Evolutionary conservation across 768 basidiomycete species (phyloP).

Genomic region (Nevesoporus exiguus): DNA sequence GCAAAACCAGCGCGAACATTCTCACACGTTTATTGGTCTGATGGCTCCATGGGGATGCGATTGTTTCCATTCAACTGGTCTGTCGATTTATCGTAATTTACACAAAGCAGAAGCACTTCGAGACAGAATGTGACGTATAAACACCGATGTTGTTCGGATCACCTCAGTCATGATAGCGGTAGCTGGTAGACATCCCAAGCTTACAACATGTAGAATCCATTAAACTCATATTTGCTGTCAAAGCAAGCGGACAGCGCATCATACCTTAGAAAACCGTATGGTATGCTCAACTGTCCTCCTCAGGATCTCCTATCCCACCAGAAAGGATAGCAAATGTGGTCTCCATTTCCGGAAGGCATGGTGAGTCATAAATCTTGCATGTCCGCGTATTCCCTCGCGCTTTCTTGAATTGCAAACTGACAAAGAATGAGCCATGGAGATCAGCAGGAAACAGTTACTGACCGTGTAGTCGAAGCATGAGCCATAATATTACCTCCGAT

Average conservation of each 20-base stretch:
- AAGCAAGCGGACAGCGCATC: neutral
- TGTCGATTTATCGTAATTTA: conserved; percentile 20
- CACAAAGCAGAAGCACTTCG: conserved; percentile 1
- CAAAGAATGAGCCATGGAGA: conserved; percentile 6
- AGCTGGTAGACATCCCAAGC: neutral
- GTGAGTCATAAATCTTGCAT: conserved; percentile 97
- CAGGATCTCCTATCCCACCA: conserved; percentile 91
- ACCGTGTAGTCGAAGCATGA: conserved; percentile 97
- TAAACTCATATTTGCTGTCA: conserved; percentile 1
- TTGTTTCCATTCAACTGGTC: conserved; percentile 51
- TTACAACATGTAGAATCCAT: conserved; percentile 15
- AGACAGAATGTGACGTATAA: neutral
- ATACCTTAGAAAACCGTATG: neutral
- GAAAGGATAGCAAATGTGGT: conserved; percentile 91
- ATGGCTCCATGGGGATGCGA: conserved; percentile 9
- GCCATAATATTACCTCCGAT: conserved; percentile 99
- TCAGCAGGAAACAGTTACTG: conserved; percentile 12
- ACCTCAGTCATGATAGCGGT: too few species aligned
- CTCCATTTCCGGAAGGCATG: conserved; percentile 95
- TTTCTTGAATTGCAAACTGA: conserved; percentile 87
- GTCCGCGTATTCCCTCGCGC: conserved; percentile 87
- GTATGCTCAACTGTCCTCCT: conserved; percentile 63
- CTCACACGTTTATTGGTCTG: conserved; percentile 80
- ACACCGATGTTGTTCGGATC: neutral
- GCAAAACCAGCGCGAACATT: conserved; percentile 79